Evolutionary conservation across 2,329 filamentous ascomycete species (phyloP), one percentile per base, ranked within the genome.

Genomic region (Talaromyces sp.): DNA sequence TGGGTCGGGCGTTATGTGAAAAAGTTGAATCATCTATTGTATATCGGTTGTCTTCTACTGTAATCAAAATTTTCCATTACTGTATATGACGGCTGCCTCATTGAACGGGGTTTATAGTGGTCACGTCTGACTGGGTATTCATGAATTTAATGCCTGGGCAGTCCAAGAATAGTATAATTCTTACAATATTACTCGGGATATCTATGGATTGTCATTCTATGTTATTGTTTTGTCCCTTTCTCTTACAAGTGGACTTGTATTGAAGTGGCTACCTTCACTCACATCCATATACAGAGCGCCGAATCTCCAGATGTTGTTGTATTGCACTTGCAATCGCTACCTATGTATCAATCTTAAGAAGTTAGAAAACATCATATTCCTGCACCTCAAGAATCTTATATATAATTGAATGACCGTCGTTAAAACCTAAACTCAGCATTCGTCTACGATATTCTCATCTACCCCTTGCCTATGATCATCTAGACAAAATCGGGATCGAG

Each of bases 1-100:
- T 19, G 64, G 41, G 37, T 47, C 45, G n/a, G 64, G 64, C 64
- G 64, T 65, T 62, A 22, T 58, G 31, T 37, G 31, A 22, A 15
- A 56, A 33, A 56, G 25, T 56, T 3, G 19, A 39, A 11, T 56
- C 52, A 10, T 56, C 3, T 22, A 56, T 17, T 56, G 52, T 39
- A 56, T 19, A 39, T 22, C 35, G 9, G 31, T 54, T 19, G 11
- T 37, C 11, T 52, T 19, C 15, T 49, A 31, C 27, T 27, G 3
- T 22, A 27, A 15, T 17, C 22, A 7, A 27, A 1, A 41, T 41
- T 17, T 13, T 27, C 13, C 15, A 33, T 52, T 8, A 15, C 15
- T 33, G 33, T n/a, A 31, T n/a, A 31, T 13, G 45, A 49, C 45
- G 9, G 10, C 43, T 47, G 22, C 25, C 15, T 27, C 22, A 17